Base-by-base conservation (phyloP, 2,329 filamentous ascomycete genomes). In the Acarospora socialis region DNA sequence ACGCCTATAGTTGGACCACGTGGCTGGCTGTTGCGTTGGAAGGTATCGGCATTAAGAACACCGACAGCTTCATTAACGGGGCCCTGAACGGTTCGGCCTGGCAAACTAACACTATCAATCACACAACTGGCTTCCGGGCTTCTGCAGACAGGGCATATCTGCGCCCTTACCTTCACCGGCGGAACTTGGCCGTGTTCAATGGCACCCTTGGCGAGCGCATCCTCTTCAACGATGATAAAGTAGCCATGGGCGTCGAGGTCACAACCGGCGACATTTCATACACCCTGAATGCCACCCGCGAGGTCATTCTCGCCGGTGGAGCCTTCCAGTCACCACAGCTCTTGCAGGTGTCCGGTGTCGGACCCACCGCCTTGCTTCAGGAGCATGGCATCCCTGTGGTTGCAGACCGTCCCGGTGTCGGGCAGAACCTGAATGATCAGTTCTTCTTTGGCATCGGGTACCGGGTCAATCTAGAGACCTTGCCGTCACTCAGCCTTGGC, bases 351-450 rank as follows among this genome's bases (percentile, higher is more conserved):
- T 65, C 60, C 28, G 66, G 66, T 7, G 53, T 70, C 16, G 65
- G 65, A 0, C 56, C 60, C 1, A 49, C 48, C 1, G 46, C 49
- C 1, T 56, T 62, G 13, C 53, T 71, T 2, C 31, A 54, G 4
- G 45, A 51, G n/a, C 54, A 62, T 31, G 46, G 57, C 10, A 70
- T 70, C 21, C 45, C 54, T 0, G 42, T 65, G 1, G 36, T 70
- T 2, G 53, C 54, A n/a, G n/a, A n/a, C n/a, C n/a, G n/a, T n/a
- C n/a, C n/a, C n/a, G n/a, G n/a, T n/a, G n/a, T n/a, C n/a, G n/a
- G n/a, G n/a, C n/a, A n/a, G n/a, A n/a, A n/a, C n/a, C n/a, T n/a
- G n/a, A n/a, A n/a, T n/a, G n/a, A n/a, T n/a, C n/a, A n/a, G n/a
- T n/a, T n/a, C n/a, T n/a, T n/a, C n/a, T n/a, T n/a, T n/a, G n/a